Base-by-base conservation (phyloP, 169 alveolate genomes). In the Neospora caninum region DNA sequence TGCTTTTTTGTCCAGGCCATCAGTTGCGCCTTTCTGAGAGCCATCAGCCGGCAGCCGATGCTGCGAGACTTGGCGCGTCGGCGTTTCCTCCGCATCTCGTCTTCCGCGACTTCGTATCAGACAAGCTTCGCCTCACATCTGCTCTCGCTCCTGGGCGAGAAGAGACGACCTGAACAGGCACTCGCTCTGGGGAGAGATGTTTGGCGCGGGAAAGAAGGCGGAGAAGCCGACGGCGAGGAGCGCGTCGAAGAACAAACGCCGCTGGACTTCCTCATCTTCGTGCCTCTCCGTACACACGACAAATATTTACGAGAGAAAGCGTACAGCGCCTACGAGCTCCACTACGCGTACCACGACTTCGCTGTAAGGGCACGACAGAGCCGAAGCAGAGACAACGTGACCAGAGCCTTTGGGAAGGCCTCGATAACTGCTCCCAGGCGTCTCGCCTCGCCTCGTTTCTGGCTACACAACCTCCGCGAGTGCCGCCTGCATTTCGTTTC, bases 61-160 rank as follows among this genome's bases (percentile, higher is more conserved):
- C 84, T 91, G 83, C 82, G 94, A 53, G 94, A 91, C 43, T 45
- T 91, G 86, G 67, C 94, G 7, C 36, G 94, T 6, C 91, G 89
- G 41, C 91, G 94, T 13, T 53, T 91, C 43, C 67, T 91, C 25
- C 86, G 93, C 38, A 64, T 80, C 87, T 0, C 86, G 73, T 64
- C n/a, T 22, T 22, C 73, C 64, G 64, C 64, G 16, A 1, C 73
- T 64, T 64, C 73, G 73, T 27, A 29, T 1, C 4, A 64, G 73
- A 64, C 73, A 29, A 27, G 7, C 34, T 27, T 64, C 31, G 34
- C 20, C n/a, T 64, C 73, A 1, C 73, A 64, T 13, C 13, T 49
- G 58, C 58, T 49, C 58, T 49, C 58, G 58, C 58, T 49, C 22
- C 58, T 49, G 58, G 58, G 58, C 13, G 58, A 4, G 58, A 64